Percentiles rank a stretch among this genome's conserved stretches.
phyloP scores from a whole-genome alignment of 495 filamentous ascomycete genomes.

The Sphaerosporella brunnea region DNA sequence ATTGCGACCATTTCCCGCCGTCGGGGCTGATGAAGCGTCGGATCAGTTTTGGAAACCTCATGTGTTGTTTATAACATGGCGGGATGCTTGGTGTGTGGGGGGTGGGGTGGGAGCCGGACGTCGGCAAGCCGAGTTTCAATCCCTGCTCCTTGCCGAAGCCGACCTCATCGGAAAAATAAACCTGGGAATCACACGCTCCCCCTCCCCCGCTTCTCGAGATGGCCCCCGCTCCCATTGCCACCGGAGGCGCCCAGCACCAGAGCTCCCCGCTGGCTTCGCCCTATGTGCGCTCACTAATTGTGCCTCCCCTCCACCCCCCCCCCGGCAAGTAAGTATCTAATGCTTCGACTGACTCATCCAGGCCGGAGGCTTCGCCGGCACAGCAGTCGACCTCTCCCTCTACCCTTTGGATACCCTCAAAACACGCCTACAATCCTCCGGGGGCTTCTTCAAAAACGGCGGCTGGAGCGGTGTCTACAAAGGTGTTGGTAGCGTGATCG shows the following conservation, averaged over 20 bases:
- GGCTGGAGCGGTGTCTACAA: constrained; percentile 58
- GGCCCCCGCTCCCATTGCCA: too few species aligned
- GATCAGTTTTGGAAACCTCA: constrained; percentile 1
- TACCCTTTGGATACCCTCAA: constrained; percentile 87
- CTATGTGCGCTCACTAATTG: constrained; percentile 32
- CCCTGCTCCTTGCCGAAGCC: too few species aligned
- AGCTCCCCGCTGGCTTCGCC: constrained; percentile 32
- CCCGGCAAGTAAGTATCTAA: background rate
- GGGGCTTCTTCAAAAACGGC: constrained; percentile 58
- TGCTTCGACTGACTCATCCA: constrained; percentile 11
- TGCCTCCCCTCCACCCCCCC: constrained; percentile 11
- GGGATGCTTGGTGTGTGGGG: too few species aligned
- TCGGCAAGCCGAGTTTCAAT: too few species aligned
- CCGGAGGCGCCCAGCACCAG: too few species aligned
- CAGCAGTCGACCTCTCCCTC: constrained; percentile 77
- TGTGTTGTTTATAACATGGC: too few species aligned
- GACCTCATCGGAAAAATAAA: too few species aligned
- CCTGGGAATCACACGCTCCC: too few species aligned
- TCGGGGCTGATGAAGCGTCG: background rate
- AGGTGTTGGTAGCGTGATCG: constrained; percentile 49
- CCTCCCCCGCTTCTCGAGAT: too few species aligned
- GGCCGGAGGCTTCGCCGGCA: constrained; percentile 66
- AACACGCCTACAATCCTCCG: constrained; percentile 75
- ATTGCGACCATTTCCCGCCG: background rate
- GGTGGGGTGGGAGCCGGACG: too few species aligned